Evolutionary conservation across 805 yeast species (phyloP).

Genomic region (Diddensiella caesifluorescens): DNA sequence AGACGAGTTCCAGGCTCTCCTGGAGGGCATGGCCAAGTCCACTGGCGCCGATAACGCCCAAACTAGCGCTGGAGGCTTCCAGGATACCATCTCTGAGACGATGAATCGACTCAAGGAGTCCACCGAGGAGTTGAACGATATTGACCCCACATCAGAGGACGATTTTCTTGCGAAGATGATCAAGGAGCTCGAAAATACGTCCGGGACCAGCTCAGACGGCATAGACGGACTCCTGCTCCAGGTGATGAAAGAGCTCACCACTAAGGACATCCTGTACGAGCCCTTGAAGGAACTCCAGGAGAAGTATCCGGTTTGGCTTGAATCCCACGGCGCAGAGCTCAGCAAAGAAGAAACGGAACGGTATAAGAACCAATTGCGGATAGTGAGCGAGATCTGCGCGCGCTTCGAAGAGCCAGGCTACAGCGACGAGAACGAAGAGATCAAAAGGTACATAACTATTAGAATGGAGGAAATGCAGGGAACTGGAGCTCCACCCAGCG

Average conservation of each 20-base stretch:
- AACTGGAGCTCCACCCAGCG: constrained; percentile 76
- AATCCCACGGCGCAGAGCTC: constrained; percentile 44
- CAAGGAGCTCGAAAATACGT: constrained; percentile 45
- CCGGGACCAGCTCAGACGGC: constrained; percentile 36
- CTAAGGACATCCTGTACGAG: constrained; percentile 80
- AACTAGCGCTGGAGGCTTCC: constrained; percentile 37
- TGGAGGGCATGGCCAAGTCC: constrained; percentile 28
- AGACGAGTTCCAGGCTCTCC: constrained; percentile 44
- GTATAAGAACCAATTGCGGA: constrained; percentile 56
- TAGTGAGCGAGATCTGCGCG: constrained; percentile 55
- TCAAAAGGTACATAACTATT: constrained; percentile 47
- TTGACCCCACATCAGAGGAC: constrained; percentile 37
- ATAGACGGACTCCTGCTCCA: constrained; percentile 62
- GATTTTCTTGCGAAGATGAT: constrained; percentile 59
- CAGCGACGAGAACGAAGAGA: constrained; percentile 41
- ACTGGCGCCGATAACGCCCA: constrained; percentile 14
- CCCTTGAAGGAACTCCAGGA: constrained; percentile 76
- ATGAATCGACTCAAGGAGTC: constrained; percentile 73
- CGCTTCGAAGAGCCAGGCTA: constrained; percentile 65
- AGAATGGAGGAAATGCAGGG: constrained; percentile 60
- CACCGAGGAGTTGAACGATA: constrained; percentile 64
- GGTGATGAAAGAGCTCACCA: constrained; percentile 74
- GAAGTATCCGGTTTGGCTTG: constrained; percentile 69
- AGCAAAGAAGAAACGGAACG: constrained; percentile 44
- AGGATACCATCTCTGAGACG: constrained; percentile 73